Evolutionary conservation across 2,329 filamentous ascomycete genomes (phyloP), one percentile per base, ranked within the genome.

Genomic region (Kalaharituber pfeilii): DNA sequence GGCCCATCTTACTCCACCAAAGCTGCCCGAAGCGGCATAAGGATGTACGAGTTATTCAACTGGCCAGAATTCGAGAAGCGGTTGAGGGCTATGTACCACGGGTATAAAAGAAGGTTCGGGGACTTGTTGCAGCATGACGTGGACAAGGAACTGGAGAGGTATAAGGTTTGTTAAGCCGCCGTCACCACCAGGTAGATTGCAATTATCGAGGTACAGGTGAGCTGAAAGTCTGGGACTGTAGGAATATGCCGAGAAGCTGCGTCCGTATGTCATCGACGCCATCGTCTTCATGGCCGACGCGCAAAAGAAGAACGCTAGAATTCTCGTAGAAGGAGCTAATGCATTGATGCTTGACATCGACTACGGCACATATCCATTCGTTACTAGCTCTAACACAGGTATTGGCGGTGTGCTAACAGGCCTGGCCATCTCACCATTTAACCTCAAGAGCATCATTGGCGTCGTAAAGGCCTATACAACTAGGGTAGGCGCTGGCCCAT

Each of bases 381-480:
- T 79, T 42, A 79, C 76, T 51, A 78, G 74, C 44, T 78, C 76
- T 55, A 80, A 72, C 66, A 79, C 76, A 25, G 74, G 73, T 28
- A 70, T 78, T 42, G 76, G 75, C 49, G 80, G 80, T 57, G 75
- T 81, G 57, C 74, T 82, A 60, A 79, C 75, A 36, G 80, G 80
- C 52, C 70, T 83, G 11, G 74, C 74, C 30, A 67, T 83, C 45
- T 77, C 78, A 64, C 79, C 76, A 57, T 74, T 70, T 59, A 78
- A 78, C 58, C 72, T 83, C 57, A 73, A 71, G 52, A 73, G 80
- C 57, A 73, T 77, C 47, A 75, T 82, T 59, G 80, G 80, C 53
- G 79, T 83, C 9, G 76, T 80, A 4, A 82, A 84, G 66, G 79
- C 78, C 27, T 81, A 81, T 66, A 81, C 80, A 39, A 83, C 80